Base-by-base conservation (phyloP, 2,329 filamentous ascomycete species). In the Shiraia bambusicola region DNA sequence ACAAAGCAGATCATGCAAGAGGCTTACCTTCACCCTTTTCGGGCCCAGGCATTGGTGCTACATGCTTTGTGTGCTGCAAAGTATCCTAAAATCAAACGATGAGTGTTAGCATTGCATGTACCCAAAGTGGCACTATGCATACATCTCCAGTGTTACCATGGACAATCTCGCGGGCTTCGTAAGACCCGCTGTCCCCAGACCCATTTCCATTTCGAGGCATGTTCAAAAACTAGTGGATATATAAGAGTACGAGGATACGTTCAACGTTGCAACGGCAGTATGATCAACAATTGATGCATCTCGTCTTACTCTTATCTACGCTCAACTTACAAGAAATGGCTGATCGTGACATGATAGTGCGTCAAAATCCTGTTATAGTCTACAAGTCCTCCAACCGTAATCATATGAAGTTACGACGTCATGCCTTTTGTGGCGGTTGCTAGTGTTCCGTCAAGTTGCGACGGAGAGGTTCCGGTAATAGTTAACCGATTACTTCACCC, bases 201-300 rank as follows among this genome's bases (percentile, higher is more conserved):
- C 68, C 67, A 52, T 69, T 66, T 50, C 67, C 68, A 51, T 70
- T 60, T 49, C 68, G 69, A 55, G 69, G 69, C 69, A 72, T 72
- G 4, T 17, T 50, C 8, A 8, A 8, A 5, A 22, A 8, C 19
- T 22, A n/a, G n/a, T n/a, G n/a, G n/a, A n/a, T n/a, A n/a, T n/a
- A n/a, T n/a, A n/a, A n/a, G n/a, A n/a, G n/a, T n/a, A n/a, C n/a
- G n/a, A n/a, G n/a, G n/a, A n/a, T n/a, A n/a, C n/a, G n/a, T n/a
- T n/a, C n/a, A n/a, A n/a, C n/a, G n/a, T n/a, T n/a, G n/a, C n/a
- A n/a, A n/a, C n/a, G n/a, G n/a, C n/a, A n/a, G n/a, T n/a, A n/a
- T n/a, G n/a, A n/a, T n/a, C n/a, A n/a, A n/a, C n/a, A n/a, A n/a
- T n/a, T n/a, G n/a, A n/a, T n/a, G n/a, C n/a, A n/a, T n/a, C n/a